Evolutionary conservation across 257 asterid genomes (phyloP).

Genomic region (Jacaranda copaia): DNA sequence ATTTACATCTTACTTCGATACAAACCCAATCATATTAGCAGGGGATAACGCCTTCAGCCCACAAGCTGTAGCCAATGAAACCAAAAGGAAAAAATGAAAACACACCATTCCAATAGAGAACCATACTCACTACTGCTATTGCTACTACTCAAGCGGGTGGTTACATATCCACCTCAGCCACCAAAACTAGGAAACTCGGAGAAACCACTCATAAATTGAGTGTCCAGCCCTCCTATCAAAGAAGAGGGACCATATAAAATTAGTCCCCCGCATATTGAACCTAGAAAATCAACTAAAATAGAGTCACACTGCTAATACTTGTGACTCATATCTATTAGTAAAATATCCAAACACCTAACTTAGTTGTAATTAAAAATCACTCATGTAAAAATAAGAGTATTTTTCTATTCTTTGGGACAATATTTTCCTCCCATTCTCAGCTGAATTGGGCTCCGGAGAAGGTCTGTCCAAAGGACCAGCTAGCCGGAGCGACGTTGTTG

Average conservation of each 20-base stretch:
- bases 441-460: conserved; percentile 72
- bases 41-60: conserved; percentile 26
- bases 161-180: conserved; percentile 51
- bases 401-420: background rate
- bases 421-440: conserved; percentile 29
- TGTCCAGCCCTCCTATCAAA: conserved; percentile 27
- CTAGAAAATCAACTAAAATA: conserved; percentile 9
- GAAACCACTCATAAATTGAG: conserved; percentile 42
- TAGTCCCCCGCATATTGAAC: conserved; percentile 48
- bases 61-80: background rate
- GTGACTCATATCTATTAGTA: conserved; percentile 41
- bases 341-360: background rate
- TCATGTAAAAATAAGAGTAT: background rate
- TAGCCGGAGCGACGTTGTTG: conserved; percentile 64
- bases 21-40: conserved; percentile 21
- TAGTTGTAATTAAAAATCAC: background rate
- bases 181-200: conserved; percentile 27
- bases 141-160: conserved; percentile 53
- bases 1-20: conserved; percentile 37
- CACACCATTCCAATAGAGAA: conserved; percentile 7
- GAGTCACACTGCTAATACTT: conserved; percentile 51
- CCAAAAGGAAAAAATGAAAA: background rate
- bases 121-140: conserved; percentile 7
- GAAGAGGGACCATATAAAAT: conserved; percentile 55
- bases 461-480: conserved; percentile 89